Evolutionary conservation across 257 asterid species (phyloP), one percentile per base, ranked within the genome.

Genomic region (Salvia rosmarinus): DNA sequence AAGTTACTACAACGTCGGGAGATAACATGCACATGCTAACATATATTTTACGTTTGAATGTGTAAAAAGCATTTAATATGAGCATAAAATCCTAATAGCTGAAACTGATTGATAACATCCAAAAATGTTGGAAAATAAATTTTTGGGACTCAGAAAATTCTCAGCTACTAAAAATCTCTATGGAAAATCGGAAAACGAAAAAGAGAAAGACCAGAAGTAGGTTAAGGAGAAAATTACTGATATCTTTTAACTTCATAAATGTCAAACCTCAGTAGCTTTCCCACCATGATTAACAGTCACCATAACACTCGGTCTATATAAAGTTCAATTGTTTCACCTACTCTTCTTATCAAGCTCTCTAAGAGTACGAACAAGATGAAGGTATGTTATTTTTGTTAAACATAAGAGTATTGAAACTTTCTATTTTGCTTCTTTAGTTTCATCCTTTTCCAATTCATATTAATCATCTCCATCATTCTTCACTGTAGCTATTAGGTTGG

Each of bases 401-500:
- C 30, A 50, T 54, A 63, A 16, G 28, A 64, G 72, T 34, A 25
- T 61, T 63, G 21, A 57, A 25, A 32, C 68, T 32, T 39, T 54
- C 32, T 46, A 6, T 46, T 10, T 35, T 37, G 61, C 58, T 2
- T 44, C 71, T 64, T 42, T 28, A 67, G 14, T 28, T 72, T 50
- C 68, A 17, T 4, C 40, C 5, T 16, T 52, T 25, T 11, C 63
- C 40, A 34, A 58, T 67, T 63, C 61, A 68, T 73, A 56, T 55
- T 34, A 32, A 32, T 65, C 47, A 60, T 67, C 70, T 50, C 73
- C 72, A 12, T 73, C 68, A 37, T 17, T 70, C 76, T 76, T 77
- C 17, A 20, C 39, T 75, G 90, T 96, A 94, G 99, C 78, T 94
- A 83, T 88, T 94, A 34, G 96, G 95, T 34, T 94, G 99, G 99